Evolutionary conservation across 345 rosid species (phyloP).

Genomic region (Hypericum perforatum): DNA sequence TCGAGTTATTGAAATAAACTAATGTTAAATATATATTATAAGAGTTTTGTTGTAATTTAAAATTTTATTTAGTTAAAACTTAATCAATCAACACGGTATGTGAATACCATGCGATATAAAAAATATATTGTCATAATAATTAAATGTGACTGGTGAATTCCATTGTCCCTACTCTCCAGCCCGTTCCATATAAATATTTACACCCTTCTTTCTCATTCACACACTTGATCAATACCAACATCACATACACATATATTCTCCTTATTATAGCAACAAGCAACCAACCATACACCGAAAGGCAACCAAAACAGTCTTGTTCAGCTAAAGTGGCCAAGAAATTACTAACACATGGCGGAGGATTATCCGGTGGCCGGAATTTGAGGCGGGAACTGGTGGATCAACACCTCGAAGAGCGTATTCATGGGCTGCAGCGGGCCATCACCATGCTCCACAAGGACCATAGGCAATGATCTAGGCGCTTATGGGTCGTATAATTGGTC

Average conservation of each 20-base stretch:
- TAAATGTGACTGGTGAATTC: constrained; percentile 29
- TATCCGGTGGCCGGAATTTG: constrained; percentile 46
- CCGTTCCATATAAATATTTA: too few relatives aligned
- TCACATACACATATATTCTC: background rate
- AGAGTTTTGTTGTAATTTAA: too few relatives aligned
- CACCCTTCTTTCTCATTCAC: background rate
- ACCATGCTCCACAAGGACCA: constrained; percentile 24
- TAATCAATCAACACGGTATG: too few relatives aligned
- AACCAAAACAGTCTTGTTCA: too few relatives aligned
- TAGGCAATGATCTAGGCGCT: too few relatives aligned
- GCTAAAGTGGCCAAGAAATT: too few relatives aligned
- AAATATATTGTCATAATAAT: constrained; percentile 36
- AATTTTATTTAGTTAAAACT: too few relatives aligned
- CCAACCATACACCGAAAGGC: background rate
- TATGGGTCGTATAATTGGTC: too few relatives aligned
- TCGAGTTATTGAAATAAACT: too few relatives aligned
- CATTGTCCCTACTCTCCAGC: constrained; percentile 18
- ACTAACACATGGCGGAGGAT: constrained; percentile 55
- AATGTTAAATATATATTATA: too few relatives aligned
- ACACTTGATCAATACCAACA: background rate
- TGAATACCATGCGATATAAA: too few relatives aligned
- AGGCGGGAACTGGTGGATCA: constrained; percentile 57
- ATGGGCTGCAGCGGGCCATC: constrained; percentile 23
- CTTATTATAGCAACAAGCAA: background rate
- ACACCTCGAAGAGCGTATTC: constrained; percentile 28